Percentiles rank a stretch among this genome's conserved stretches.
phyloP scores from a whole-genome alignment of 306 rosid genomes.

The Rosa lucieae region DNA sequence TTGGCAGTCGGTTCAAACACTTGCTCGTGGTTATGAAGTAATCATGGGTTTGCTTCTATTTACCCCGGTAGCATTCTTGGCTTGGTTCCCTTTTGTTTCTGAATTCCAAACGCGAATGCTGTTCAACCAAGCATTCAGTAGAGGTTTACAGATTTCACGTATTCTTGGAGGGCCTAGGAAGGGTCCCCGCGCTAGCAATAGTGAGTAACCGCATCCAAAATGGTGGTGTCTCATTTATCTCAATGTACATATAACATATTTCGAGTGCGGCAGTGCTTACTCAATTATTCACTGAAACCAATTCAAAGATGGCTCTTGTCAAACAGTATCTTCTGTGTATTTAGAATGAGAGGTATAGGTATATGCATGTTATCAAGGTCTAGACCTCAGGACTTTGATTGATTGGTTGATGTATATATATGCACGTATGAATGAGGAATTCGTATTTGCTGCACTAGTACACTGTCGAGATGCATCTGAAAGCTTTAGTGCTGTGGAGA shows the following conservation, averaged over 20 bases:
- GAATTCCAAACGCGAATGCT: constrained; percentile 96
- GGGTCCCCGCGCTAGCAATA: constrained; percentile 62
- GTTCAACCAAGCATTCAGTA: constrained; percentile 97
- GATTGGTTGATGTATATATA: background rate
- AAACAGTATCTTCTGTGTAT: background rate
- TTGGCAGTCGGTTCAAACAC: constrained; percentile 73
- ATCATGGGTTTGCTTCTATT: constrained; percentile 85
- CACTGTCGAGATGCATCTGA: background rate
- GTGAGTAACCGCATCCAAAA: constrained; percentile 45
- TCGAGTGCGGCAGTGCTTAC: background rate
- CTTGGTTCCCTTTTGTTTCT: constrained; percentile 97
- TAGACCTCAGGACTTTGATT: background rate
- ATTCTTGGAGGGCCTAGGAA: constrained; percentile 83
- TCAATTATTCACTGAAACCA: background rate
- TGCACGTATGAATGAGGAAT: background rate
- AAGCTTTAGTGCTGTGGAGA: background rate
- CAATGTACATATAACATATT: background rate
- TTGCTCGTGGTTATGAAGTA: constrained; percentile 82
- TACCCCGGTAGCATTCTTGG: constrained; percentile 92
- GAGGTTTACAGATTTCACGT: constrained; percentile 94
- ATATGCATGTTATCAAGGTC: background rate
- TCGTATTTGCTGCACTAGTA: too few relatives aligned
- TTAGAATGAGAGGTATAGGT: background rate
- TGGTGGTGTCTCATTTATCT: background rate
- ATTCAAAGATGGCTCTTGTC: background rate